phyloP scores from a whole-genome alignment of 768 basidiomycete genomes.

The Pseudohyphozyma bogoriensis region DNA sequence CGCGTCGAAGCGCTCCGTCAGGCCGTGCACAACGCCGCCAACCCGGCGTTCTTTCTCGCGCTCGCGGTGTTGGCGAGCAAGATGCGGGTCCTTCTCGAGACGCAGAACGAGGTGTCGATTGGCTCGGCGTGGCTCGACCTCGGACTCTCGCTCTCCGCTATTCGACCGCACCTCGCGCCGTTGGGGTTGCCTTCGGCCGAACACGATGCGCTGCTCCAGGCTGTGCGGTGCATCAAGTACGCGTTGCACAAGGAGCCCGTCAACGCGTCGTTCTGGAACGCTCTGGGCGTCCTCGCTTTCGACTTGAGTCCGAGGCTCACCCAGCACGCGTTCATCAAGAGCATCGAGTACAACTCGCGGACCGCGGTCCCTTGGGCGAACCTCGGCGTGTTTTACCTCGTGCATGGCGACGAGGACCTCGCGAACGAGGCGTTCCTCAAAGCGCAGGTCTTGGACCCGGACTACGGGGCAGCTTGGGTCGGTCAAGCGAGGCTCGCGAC shows the following conservation, averaged over 20 bases:
- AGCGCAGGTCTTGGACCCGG: conserved; percentile 85
- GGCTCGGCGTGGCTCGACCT: conserved; percentile 68
- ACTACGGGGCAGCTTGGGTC: conserved; percentile 78
- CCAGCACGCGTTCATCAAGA: conserved; percentile 85
- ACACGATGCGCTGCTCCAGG: conserved; percentile 41
- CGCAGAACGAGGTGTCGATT: conserved; percentile 45
- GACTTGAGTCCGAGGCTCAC: conserved; percentile 56
- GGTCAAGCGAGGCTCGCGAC: conserved; percentile 38
- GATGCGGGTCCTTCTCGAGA: conserved; percentile 35
- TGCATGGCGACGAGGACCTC: conserved; percentile 65
- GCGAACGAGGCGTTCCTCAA: conserved; percentile 76
- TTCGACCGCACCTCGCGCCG: conserved; percentile 37
- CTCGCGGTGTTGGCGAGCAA: conserved; percentile 34
- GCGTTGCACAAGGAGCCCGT: conserved; percentile 63
- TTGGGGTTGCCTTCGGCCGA: conserved; percentile 32
- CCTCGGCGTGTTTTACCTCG: conserved; percentile 74
- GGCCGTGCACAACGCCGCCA: background rate
- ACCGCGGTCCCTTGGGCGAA: conserved; percentile 71
- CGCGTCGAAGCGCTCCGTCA: conserved; percentile 1
- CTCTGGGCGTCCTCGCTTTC: conserved; percentile 66
- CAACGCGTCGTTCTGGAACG: conserved; percentile 69
- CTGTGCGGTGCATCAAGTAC: conserved; percentile 51
- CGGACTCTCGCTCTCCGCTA: conserved; percentile 51
- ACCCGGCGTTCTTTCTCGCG: conserved; percentile 20
- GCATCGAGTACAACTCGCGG: conserved; percentile 76